phyloP scores from a whole-genome alignment of 2,329 filamentous ascomycete species.

The Trematosphaeria pertusa region DNA sequence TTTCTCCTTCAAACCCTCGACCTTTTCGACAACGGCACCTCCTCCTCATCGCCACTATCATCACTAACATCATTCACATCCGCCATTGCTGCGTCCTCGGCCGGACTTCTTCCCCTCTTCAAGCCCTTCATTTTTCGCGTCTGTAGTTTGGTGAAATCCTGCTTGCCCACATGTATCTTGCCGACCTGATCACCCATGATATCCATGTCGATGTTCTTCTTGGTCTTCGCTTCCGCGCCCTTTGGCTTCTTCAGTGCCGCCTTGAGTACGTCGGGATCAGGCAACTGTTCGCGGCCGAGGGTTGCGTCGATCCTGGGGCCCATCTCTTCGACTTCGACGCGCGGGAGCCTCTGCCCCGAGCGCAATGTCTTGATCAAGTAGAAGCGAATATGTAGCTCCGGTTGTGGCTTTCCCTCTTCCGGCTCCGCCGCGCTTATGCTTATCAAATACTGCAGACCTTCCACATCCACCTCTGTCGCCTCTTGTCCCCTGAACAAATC shows the following conservation, averaged over 20 bases:
- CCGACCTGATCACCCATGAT: slow-evolving; percentile 95
- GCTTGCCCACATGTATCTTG: slow-evolving; percentile 86
- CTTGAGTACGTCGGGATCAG: slow-evolving; percentile 82
- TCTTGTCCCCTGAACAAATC: slow-evolving; percentile 91
- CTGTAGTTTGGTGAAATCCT: slow-evolving; percentile 86
- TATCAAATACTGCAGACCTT: slow-evolving; percentile 91
- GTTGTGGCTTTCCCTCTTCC: slow-evolving; percentile 51
- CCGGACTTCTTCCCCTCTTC: slow-evolving; percentile 71
- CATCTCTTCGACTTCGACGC: slow-evolving; percentile 94
- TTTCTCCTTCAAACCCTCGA: slow-evolving; percentile 20
- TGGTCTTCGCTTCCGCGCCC: slow-evolving; percentile 75
- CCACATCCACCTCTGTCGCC: slow-evolving; percentile 85
- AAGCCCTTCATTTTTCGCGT: slow-evolving; percentile 99
- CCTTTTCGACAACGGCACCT: slow-evolving; percentile 36
- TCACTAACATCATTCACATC: slow-evolving; percentile 42
- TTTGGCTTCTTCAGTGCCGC: slow-evolving; percentile 88
- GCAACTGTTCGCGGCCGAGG: slow-evolving; percentile 79
- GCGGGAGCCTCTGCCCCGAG: slow-evolving; percentile 83
- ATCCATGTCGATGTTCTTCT: slow-evolving; percentile 97
- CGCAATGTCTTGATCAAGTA: slow-evolving; percentile 88
- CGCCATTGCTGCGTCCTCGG: slow-evolving; percentile 39
- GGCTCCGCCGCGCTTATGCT: slow-evolving; percentile 75
- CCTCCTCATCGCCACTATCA: slow-evolving; percentile 30
- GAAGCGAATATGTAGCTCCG: slow-evolving; percentile 70
- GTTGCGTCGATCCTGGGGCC: slow-evolving; percentile 92